phyloP scores from a whole-genome alignment of 257 asterid genomes.

The Capsicum chinense region DNA sequence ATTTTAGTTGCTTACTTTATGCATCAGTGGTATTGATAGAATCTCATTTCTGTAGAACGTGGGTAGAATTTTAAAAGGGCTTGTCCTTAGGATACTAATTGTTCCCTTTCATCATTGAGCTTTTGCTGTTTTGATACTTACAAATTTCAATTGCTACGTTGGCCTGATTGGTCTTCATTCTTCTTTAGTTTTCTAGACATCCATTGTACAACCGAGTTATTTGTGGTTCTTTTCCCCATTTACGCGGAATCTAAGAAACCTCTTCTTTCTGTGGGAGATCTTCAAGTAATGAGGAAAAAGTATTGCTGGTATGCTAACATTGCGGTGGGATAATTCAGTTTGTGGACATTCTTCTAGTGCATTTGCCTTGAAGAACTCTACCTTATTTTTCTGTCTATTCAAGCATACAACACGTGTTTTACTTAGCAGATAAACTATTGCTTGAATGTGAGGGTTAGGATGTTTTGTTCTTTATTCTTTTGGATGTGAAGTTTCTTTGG shows the following conservation, averaged over 20 bases:
- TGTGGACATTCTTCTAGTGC: neutral
- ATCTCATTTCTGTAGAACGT: neutral
- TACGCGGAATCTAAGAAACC: neutral
- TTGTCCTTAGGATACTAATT: slow-evolving; percentile 15
- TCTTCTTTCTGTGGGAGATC: neutral
- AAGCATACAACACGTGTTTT: neutral
- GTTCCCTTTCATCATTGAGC: neutral
- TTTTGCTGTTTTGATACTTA: neutral
- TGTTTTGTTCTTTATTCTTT: slow-evolving; percentile 16
- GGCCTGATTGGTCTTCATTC: neutral
- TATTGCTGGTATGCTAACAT: neutral
- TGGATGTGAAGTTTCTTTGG: neutral
- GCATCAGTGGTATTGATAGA: neutral
- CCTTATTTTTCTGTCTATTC: neutral
- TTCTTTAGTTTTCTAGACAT: neutral
- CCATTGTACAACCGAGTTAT: neutral
- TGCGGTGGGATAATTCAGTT: neutral
- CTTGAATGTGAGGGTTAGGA: slow-evolving; percentile 6
- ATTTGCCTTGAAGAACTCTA: neutral
- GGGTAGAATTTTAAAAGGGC: neutral
- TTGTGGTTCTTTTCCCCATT: slow-evolving; percentile 6
- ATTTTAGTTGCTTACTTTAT: neutral
- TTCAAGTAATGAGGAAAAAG: slow-evolving; percentile 17
- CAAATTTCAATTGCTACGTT: neutral
- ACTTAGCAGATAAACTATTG: neutral